Conservation (phyloP, 1,139 yeast genomes). For the Debaryomyces udenii region DNA sequence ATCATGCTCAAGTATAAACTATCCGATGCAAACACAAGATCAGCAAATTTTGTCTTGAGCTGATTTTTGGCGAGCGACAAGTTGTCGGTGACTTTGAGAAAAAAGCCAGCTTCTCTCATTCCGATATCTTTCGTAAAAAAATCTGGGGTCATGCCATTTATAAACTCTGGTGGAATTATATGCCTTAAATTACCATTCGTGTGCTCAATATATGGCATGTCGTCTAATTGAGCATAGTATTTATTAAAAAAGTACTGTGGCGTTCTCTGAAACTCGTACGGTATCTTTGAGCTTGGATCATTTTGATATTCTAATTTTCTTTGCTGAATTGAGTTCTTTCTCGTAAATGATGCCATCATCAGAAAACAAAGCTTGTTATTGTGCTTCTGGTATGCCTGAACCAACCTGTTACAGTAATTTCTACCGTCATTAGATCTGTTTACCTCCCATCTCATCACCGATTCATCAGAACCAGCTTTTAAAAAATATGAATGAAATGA, state of each 20-base stretch:
- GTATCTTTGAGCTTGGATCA: constrained; percentile 19
- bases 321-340: constrained; percentile 27
- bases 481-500: constrained; percentile 45
- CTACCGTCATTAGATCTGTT: constrained; percentile 35
- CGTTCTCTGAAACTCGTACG: constrained; percentile 32
- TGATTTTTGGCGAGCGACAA: constrained; percentile 27
- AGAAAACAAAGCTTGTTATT: constrained; percentile 36
- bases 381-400: constrained; percentile 36
- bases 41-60: constrained; percentile 23
- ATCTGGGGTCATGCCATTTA: constrained; percentile 17
- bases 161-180: constrained; percentile 35
- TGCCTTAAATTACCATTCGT: constrained; percentile 38
- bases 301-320: constrained; percentile 21
- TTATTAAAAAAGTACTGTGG: constrained; percentile 38
- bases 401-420: constrained; percentile 40
- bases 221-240: constrained; percentile 34
- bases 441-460: constrained; percentile 41
- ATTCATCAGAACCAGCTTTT: constrained; percentile 37
- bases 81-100: constrained; percentile 37
- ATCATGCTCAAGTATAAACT: constrained; percentile 27
- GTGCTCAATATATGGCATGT: constrained; percentile 28
- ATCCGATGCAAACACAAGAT: constrained; percentile 26
- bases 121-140: constrained; percentile 28
- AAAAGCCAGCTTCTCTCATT: constrained; percentile 34
- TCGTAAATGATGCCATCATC: constrained; percentile 39